Evolutionary conservation across 306 rosid genomes (phyloP).

Genomic region (Rubus parviflorus): DNA sequence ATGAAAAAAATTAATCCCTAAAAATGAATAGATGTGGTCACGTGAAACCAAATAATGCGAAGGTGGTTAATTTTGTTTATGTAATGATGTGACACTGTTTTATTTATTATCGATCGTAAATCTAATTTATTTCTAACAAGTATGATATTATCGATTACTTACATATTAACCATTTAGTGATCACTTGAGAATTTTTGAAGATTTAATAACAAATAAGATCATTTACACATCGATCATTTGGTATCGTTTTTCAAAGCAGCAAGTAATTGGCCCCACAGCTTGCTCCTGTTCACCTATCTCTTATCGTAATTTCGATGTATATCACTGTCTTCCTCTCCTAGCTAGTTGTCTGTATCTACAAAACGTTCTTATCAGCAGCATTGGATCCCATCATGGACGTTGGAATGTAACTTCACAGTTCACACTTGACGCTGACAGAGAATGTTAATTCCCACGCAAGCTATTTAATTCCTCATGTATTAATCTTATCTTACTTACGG

Average conservation of each 20-base stretch:
- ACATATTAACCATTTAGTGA: too few species aligned
- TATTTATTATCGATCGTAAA: not conserved
- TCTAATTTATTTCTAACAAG: not conserved
- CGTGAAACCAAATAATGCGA: not conserved
- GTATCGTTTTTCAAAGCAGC: not conserved
- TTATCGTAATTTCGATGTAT: not conserved
- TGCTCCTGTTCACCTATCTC: not conserved
- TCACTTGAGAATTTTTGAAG: not conserved
- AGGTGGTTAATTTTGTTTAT: not conserved
- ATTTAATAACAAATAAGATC: not conserved
- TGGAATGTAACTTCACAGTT: not conserved
- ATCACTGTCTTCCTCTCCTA: not conserved
- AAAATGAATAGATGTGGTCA: too few species aligned
- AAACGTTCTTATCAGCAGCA: constrained; percentile 1
- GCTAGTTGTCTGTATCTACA: not conserved
- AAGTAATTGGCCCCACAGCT: not conserved
- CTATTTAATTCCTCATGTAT: not conserved
- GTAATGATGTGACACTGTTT: not conserved
- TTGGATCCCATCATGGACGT: constrained; percentile 1
- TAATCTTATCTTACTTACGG: not conserved
- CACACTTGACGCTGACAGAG: not conserved
- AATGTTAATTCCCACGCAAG: not conserved
- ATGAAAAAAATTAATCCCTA: too few species aligned
- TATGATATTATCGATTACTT: too few species aligned
- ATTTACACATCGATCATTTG: not conserved